Base-by-base conservation (phyloP, 2,329 filamentous ascomycete genomes). In the Phyllachora maydis region DNA sequence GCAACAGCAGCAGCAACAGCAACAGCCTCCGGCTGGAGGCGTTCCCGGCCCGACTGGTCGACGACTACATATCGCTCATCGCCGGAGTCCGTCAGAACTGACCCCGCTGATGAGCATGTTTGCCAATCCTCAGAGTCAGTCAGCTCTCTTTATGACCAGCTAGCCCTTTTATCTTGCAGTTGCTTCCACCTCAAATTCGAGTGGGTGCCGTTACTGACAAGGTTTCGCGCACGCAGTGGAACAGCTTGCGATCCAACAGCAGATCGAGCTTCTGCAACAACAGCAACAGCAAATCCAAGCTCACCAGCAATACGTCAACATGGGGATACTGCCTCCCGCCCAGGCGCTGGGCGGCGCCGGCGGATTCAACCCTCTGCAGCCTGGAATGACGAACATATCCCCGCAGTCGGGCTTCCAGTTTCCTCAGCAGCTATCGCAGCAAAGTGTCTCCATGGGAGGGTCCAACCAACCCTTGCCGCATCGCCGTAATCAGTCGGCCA, bases 201-300 rank as follows among this genome's bases (percentile, higher is more conserved):
- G n/a, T n/a, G n/a, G n/a, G n/a, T n/a, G n/a, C n/a, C n/a, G n/a
- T n/a, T n/a, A n/a, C n/a, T n/a, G n/a, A n/a, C n/a, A n/a, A n/a
- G n/a, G n/a, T n/a, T n/a, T n/a, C n/a, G n/a, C n/a, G n/a, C n/a
- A n/a, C n/a, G n/a, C n/a, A 91, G 83, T 93, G 78, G 85, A 93
- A 59, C 83, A 93, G 65, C 68, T 92, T 45, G 81, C 81, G 45
- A 83, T 95, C 46, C 83, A 92, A 56, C 85, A 93, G 58, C 85
- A 95, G 54, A 93, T 95, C 43, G 85, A 95, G 54, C 65, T 90
- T 45, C 64, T 95, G 42, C 85, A 95, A 56, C 82, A 92, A 49
- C 88, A 95, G 49, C 88, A 95, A 48, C 83, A 95, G 50, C 83
- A 93, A 47, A 90, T 95, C 43, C 79, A 90, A 52, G 81, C 81